Conservation (phyloP, 2,329 filamentous ascomycete species). For the Ophiostoma sp. region DNA sequence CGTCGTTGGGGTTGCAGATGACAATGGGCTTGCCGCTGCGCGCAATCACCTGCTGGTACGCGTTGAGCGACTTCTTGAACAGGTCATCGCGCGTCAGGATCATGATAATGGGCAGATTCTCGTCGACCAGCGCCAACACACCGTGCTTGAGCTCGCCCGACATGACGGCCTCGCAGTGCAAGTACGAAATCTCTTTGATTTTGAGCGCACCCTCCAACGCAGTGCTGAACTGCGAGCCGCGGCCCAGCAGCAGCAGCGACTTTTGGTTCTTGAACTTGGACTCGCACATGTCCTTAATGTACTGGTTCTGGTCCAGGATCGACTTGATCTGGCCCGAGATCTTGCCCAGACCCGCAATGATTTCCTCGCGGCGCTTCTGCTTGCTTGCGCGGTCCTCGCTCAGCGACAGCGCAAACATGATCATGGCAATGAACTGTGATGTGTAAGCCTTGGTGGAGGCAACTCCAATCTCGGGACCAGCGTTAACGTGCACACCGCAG, state of each 20-base stretch:
- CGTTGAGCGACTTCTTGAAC: slow-evolving; percentile 98
- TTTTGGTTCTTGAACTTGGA: slow-evolving; percentile 97
- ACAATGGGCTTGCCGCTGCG: slow-evolving; percentile 95
- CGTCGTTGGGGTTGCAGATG: slow-evolving; percentile 88
- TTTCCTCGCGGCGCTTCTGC: slow-evolving; percentile 83
- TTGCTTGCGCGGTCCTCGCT: slow-evolving; percentile 97
- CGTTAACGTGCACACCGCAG: slow-evolving; percentile 99
- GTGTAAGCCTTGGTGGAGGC: slow-evolving; percentile 99
- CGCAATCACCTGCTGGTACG: slow-evolving; percentile 98
- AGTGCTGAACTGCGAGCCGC: slow-evolving; percentile 94
- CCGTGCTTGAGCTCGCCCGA: slow-evolving; percentile 99
- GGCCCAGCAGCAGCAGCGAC: slow-evolving; percentile 84
- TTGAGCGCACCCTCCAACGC: slow-evolving; percentile 96
- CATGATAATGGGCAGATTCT: slow-evolving; percentile 99
- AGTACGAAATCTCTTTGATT: slow-evolving; percentile 99
- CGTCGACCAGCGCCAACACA: slow-evolving; percentile 92
- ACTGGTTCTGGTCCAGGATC: slow-evolving; percentile 83
- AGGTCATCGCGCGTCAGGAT: slow-evolving; percentile 93
- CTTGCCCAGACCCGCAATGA: slow-evolving; percentile 85
- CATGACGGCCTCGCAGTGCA: slow-evolving; percentile 99
- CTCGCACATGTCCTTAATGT: slow-evolving; percentile 90
- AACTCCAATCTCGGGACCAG: slow-evolving; percentile 96
- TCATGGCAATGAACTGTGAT: slow-evolving; percentile 98
- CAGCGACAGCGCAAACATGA: slow-evolving; percentile 97
- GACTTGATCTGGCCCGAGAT: slow-evolving; percentile 89